These are phyloP conservation scores for Porogramme epimiltina DNA, from an alignment of 1,284 basidiomycete genomes.

Conservation along the genomic window DNA sequence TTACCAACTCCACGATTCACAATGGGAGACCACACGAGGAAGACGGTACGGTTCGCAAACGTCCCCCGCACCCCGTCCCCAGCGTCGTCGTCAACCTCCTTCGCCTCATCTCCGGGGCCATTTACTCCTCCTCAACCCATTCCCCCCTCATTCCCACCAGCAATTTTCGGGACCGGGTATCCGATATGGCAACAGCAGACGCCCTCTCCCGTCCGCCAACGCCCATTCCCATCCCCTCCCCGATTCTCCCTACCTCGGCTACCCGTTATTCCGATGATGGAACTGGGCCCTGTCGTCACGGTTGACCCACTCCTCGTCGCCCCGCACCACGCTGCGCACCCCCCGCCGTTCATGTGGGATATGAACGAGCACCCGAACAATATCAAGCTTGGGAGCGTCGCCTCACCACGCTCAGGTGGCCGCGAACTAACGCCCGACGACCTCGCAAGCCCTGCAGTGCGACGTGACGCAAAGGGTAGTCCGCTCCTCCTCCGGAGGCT, in stretches of 20 bases:
- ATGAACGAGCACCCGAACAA: constrained; percentile 11
- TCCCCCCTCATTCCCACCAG: neutral
- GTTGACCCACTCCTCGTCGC: constrained; percentile 16
- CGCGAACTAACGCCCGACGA: constrained; percentile 7
- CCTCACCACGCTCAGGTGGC: neutral
- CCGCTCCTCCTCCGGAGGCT: constrained; percentile 9
- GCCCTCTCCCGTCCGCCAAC: neutral
- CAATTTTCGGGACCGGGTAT: constrained; percentile 4
- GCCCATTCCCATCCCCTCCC: neutral
- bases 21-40: constrained; percentile 3
- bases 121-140: constrained; percentile 13
- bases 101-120: constrained; percentile 13
- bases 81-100: constrained; percentile 11
- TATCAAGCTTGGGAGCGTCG: constrained; percentile 16
- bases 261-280: neutral
- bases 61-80: constrained; percentile 13
- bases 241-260: neutral
- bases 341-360: constrained; percentile 17
- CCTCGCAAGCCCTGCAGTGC: constrained; percentile 14
- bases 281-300: neutral
- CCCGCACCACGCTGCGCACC: constrained; percentile 1
- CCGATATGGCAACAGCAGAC: constrained; percentile 7
- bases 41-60: constrained; percentile 15
- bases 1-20: neutral
- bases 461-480: constrained; percentile 9